Evolutionary conservation across 192 early-diverging fungal species (phyloP), one percentile per base, ranked within the genome.

Genomic region (Spizellomyces punctatus): DNA sequence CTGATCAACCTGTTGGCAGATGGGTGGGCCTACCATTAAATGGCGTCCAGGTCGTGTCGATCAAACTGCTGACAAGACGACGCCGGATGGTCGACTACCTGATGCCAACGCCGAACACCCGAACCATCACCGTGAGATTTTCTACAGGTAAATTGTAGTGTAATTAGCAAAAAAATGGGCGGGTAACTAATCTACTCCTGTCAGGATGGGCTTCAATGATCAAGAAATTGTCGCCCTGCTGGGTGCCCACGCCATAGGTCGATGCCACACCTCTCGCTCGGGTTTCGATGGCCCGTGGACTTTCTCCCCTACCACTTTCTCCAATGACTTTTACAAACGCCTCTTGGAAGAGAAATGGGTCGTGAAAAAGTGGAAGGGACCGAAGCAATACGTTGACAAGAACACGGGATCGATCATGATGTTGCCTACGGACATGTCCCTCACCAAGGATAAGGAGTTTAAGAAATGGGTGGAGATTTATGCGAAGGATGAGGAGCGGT

Each of bases 321-420:
- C 93, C 71, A 98, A 98, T 84, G 86, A 88, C 52, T 96, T 88
- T 82, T 98, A 78, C 82, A 88, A 76, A 54, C 67, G 49, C 45
- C 85, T 98, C 17, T 78, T 92, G 42, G 76, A 83, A 19, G 89
- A 92, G 73, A 85, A 89, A 60, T 98, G 96, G 95, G 82, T 89
- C 19, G 86, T 89, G 75, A 89, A 88, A 78, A 87, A 89, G 81
- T 92, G 91, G 89, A 76, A 81, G 59, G 95, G 95, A 12, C 91
- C 92, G 7, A 82, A 88, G 83, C 96, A 98, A 83, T 96, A 81
- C 76, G 90, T 87, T 52, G 94, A 96, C 81, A 93, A 95, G 82
- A 76, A 67, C 79, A 83, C 46, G 75, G 84, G 73, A 42, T 66
- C 74, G 22, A 62, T 86, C 48, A 91, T 91, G 89, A 92, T 91